A percentile compares a stretch with the other conserved stretches of the same genome.
Conservation (phyloP, 345 rosid genomes). For the Sisymbrium altissimum region DNA sequence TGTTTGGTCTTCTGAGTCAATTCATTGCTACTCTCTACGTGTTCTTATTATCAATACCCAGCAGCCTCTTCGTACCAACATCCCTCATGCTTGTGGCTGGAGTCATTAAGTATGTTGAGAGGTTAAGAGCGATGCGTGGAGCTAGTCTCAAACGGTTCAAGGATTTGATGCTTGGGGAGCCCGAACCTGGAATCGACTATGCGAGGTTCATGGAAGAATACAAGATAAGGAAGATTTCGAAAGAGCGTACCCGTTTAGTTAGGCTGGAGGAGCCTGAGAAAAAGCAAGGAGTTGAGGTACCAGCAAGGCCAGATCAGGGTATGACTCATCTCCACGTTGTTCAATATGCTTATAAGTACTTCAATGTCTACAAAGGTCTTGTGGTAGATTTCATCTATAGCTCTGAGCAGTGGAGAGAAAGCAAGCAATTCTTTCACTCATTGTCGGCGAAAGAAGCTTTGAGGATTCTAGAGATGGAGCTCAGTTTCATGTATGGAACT, state of each 20-base stretch:
- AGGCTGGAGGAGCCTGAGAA: not conserved
- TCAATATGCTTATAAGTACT: constrained; percentile 23
- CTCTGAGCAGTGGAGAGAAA: not conserved
- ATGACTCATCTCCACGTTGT: constrained; percentile 10
- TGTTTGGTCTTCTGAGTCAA: constrained; percentile 20
- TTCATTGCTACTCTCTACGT: constrained; percentile 24
- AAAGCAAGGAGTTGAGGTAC: not conserved
- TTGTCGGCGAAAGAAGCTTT: constrained; percentile 11
- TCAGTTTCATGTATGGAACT: constrained; percentile 39
- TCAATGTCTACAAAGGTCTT: constrained; percentile 36
- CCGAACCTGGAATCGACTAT: constrained; percentile 17
- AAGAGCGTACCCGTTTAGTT: not conserved
- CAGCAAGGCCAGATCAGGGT: not conserved
- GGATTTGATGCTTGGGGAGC: constrained; percentile 17
- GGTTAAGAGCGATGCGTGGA: constrained; percentile 29
- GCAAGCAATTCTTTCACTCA: not conserved
- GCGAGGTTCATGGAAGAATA: constrained; percentile 17
- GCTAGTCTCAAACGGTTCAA: constrained; percentile 31
- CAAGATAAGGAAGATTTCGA: not conserved
- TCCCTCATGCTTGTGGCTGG: constrained; percentile 35
- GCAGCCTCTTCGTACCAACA: not conserved
- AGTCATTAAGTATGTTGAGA: constrained; percentile 36
- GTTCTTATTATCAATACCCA: constrained; percentile 19
- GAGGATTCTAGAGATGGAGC: constrained; percentile 36
- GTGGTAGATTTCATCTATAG: constrained; percentile 33